A percentile compares a stretch with the other conserved stretches of the same genome.
These are phyloP conservation scores for Schwanniomyces polymorphus DNA, from an alignment of 805 yeast genomes.

Conservation along the genomic window DNA sequence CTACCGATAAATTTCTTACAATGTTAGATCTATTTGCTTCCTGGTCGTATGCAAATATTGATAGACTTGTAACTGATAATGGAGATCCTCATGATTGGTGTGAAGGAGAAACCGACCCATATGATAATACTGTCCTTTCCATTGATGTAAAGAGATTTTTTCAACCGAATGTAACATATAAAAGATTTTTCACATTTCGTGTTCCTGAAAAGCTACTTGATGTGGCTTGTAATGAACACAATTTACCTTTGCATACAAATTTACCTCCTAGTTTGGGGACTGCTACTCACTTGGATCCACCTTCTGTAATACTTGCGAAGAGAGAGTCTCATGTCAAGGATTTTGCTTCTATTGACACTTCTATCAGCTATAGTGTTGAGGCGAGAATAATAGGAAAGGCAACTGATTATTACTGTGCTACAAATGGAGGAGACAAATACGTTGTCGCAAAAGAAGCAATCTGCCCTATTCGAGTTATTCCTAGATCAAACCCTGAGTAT, in stretches of 20 bases:
- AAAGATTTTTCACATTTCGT: slow-evolving; percentile 41
- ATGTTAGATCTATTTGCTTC: slow-evolving; percentile 46
- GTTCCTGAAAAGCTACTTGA: slow-evolving; percentile 42
- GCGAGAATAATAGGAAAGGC: slow-evolving; percentile 44
- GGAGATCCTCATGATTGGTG: slow-evolving; percentile 48
- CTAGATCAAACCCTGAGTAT: slow-evolving; percentile 22
- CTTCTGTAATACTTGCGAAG: slow-evolving; percentile 23
- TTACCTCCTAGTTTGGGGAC: slow-evolving; percentile 39
- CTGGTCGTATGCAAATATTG: slow-evolving; percentile 46
- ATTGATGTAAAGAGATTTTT: slow-evolving; percentile 37
- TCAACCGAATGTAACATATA: slow-evolving; percentile 38
- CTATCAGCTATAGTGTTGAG: slow-evolving; percentile 34
- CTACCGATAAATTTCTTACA: slow-evolving; percentile 38
- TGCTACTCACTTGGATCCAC: slow-evolving; percentile 20
- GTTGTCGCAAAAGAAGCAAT: slow-evolving; percentile 35
- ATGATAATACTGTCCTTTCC: slow-evolving; percentile 34
- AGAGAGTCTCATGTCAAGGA: slow-evolving; percentile 26
- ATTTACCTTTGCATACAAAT: slow-evolving; percentile 31
- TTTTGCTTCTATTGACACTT: slow-evolving; percentile 35
- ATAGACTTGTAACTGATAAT: slow-evolving; percentile 36
- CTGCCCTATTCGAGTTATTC: slow-evolving; percentile 36
- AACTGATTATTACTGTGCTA: slow-evolving; percentile 26
- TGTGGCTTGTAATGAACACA: slow-evolving; percentile 38
- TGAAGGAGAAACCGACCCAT: slow-evolving; percentile 44
- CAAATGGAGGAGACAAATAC: slow-evolving; percentile 25